Evolutionary conservation across 2,329 filamentous ascomycete species (phyloP), one percentile per base, ranked within the genome.

Genomic region (Claviceps digitariae): DNA sequence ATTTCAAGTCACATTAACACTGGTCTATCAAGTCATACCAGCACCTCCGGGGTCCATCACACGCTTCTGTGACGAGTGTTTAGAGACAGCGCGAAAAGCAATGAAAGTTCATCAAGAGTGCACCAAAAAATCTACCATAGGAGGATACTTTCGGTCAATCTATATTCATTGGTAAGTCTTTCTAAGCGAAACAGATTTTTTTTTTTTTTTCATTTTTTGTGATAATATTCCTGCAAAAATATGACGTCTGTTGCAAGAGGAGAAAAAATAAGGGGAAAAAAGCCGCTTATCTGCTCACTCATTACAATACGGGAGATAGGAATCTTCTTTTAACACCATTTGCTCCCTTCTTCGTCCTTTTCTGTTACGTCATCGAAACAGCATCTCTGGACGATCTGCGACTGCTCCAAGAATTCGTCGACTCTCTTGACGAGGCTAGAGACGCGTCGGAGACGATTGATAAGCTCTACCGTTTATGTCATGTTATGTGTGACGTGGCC

Each of bases 401-500:
- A 31, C 72, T 75, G 1, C 69, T 86, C 1, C 71, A 74, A 38
- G 72, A 76, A 2, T 84, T 85, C 58, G 74, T 78, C 49, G 63
- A 67, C 21, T 82, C 77, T 2, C 72, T 84, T 2, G 71, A 76
- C 55, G 71, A 73, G 0, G 71, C 74, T 2, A 71, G 72, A 47
- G 69, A 70, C 4, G 67, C 75, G 2, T 84, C 81, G 1, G 77
- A 83, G 60, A 75, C 78, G 2, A 74, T 81, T 23, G 73, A 77
- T 29, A 81, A 80, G 60, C 69, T 86, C 13, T 76, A 81, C 59
- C 76, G 74, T n/a, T 72, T 86, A 29, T 84, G 78, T 58, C 73
- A 76, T 38, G 74, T 84, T 27, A 79, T 86, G 62, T 73, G 74
- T 55, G 78, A 78, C 52, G 78, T 85, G 6, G 80, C 82, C 7